These are phyloP conservation scores for Fomitopsis serialis DNA, from an alignment of 768 basidiomycete genomes.

Conservation along the genomic window DNA sequence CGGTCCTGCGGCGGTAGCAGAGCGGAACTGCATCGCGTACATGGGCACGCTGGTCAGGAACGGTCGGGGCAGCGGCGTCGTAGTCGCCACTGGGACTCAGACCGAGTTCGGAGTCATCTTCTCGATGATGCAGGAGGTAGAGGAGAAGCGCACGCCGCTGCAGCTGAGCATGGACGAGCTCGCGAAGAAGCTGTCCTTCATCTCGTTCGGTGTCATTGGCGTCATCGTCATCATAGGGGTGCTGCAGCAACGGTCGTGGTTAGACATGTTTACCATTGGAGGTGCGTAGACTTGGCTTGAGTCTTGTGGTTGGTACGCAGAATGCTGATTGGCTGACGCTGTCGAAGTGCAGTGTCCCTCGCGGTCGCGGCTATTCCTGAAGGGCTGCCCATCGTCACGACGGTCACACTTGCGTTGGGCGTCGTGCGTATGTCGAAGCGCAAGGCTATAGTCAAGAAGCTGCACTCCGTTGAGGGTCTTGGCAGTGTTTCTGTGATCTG, in stretches of 20 bases:
- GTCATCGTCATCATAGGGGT: slow-evolving; percentile 90
- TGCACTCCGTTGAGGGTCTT: slow-evolving; percentile 91
- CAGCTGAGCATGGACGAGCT: slow-evolving; percentile 96
- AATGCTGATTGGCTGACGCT: slow-evolving; percentile 5
- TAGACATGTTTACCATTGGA: slow-evolving; percentile 99
- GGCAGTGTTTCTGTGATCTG: slow-evolving; percentile 97
- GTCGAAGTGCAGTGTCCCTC: slow-evolving; percentile 67
- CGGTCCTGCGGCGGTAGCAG: slow-evolving; percentile 57
- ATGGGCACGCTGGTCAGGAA: slow-evolving; percentile 95
- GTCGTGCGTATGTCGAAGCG: slow-evolving; percentile 91
- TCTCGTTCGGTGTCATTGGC: slow-evolving; percentile 94
- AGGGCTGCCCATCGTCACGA: slow-evolving; percentile 94
- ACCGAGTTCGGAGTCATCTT: slow-evolving; percentile 97
- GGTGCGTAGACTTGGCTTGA: slow-evolving; percentile 42
- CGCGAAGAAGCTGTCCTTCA: slow-evolving; percentile 81
- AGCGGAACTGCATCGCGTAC: slow-evolving; percentile 83
- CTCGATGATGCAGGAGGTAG: slow-evolving; percentile 97
- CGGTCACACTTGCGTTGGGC: slow-evolving; percentile 92
- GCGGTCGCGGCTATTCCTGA: slow-evolving; percentile 99
- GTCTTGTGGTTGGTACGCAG: background rate
- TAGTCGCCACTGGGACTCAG: slow-evolving; percentile 78
- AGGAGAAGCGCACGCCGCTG: slow-evolving; percentile 88
- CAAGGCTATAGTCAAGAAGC: slow-evolving; percentile 95
- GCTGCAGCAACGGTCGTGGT: slow-evolving; percentile 79
- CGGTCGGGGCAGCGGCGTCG: slow-evolving; percentile 81